Conservation (phyloP, 2,329 filamentous ascomycete genomes). For the Huntiella savannae region DNA sequence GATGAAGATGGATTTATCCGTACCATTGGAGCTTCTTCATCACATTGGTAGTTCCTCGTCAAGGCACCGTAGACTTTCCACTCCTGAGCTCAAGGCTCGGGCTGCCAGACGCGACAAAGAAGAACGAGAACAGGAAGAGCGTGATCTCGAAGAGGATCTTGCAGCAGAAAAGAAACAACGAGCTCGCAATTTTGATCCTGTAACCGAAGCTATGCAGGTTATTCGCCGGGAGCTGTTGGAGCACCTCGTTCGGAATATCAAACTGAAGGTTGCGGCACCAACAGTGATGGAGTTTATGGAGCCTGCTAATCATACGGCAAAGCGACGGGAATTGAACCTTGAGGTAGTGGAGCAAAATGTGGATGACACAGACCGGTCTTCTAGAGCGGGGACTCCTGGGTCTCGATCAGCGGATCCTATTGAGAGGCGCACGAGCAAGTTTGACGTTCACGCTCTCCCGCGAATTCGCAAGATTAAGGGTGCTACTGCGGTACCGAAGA, state of each 20-base stretch:
- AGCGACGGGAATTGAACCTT: slow-evolving; percentile 61
- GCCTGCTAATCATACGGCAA: slow-evolving; percentile 60
- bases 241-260: slow-evolving; percentile 76
- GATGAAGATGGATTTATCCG: slow-evolving; percentile 70
- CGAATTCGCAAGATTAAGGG: slow-evolving; percentile 54
- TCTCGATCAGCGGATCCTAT: slow-evolving; percentile 37
- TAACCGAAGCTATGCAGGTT: slow-evolving; percentile 60
- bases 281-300: slow-evolving; percentile 66
- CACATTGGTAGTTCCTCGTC: slow-evolving; percentile 10
- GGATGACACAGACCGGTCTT: slow-evolving; percentile 33
- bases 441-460: slow-evolving; percentile 43
- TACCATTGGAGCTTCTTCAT: slow-evolving; percentile 14
- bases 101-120: slow-evolving; percentile 37
- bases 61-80: slow-evolving; percentile 7
- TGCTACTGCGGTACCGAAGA: slow-evolving; percentile 3
- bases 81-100: slow-evolving; percentile 8
- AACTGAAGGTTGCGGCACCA: slow-evolving; percentile 67
- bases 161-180: slow-evolving; percentile 81
- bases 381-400: slow-evolving; percentile 45
- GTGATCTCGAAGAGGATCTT: slow-evolving; percentile 61
- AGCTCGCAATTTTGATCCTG: slow-evolving; percentile 79
- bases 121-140: slow-evolving; percentile 43
- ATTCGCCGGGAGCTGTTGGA: slow-evolving; percentile 66
- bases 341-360: slow-evolving; percentile 25
- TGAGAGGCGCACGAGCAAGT: slow-evolving; percentile 37